A percentile compares a stretch with the other conserved stretches of the same genome.
These are phyloP conservation scores for Bruguiera sexangula DNA, from an alignment of 345 rosid genomes.

Conservation along the genomic window DNA sequence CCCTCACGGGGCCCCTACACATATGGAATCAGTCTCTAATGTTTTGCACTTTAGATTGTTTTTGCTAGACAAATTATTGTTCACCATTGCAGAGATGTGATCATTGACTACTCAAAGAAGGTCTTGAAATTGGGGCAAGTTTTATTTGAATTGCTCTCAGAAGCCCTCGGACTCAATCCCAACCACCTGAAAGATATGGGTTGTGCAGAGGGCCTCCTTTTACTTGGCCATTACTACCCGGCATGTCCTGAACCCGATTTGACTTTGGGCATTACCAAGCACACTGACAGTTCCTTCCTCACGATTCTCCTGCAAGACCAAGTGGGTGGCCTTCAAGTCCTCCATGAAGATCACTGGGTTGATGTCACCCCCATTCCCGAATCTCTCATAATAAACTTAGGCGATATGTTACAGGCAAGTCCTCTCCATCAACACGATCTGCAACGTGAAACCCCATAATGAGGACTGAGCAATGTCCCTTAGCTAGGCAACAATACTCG, in stretches of 20 bases:
- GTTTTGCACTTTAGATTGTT: too few relatives aligned
- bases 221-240: constrained; percentile 23
- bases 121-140: not conserved
- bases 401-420: constrained; percentile 15
- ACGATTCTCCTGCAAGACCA: constrained; percentile 22
- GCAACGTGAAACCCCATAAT: too few relatives aligned
- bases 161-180: constrained; percentile 9
- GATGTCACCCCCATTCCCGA: constrained; percentile 13
- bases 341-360: constrained; percentile 12
- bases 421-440: too few relatives aligned
- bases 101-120: not conserved
- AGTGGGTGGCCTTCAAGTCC: constrained; percentile 22
- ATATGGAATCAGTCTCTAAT: too few relatives aligned
- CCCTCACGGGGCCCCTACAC: too few relatives aligned
- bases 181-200: constrained; percentile 12
- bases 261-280: constrained; percentile 7
- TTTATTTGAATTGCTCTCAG: constrained; percentile 12
- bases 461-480: too few relatives aligned
- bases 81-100: constrained; percentile 5
- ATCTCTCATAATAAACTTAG: constrained; percentile 10
- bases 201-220: constrained; percentile 13
- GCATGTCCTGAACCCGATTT: constrained; percentile 20
- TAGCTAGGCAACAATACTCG: too few relatives aligned
- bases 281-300: constrained; percentile 12
- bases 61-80: not conserved